Evolutionary conservation across 768 basidiomycete species (phyloP), one percentile per base, ranked within the genome.

Genomic region (Albatrellus ellisii): DNA sequence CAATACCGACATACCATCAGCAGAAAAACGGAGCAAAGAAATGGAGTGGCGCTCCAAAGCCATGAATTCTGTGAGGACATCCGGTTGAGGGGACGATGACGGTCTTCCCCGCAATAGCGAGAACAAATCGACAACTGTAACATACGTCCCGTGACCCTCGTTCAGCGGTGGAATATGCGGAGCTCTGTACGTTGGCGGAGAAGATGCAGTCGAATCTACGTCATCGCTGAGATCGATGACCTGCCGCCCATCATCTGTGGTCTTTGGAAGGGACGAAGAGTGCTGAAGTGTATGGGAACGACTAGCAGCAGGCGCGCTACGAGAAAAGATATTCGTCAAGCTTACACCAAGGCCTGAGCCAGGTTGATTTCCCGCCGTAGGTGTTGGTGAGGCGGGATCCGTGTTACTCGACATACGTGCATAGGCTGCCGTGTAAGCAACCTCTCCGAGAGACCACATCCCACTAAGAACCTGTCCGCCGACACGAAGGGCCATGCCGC

Each of bases 381-480:
- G 8, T 4, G 35, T 15, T 0, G 29, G 1, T 28, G 39, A 18
- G 22, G 38, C 14, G 2, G 41, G 25, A 26, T 47, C 44, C n/a
- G n/a, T n/a, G n/a, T n/a, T n/a, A n/a, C n/a, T n/a, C 28, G 48
- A 37, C 9, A 47, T 47, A 21, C 46, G 48, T 22, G 48, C 36
- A 27, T 46, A 42, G 14, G 65, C 68, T 28, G 73, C 75, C 14
- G 65, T 65, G 26, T 69, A 65, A 1, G 79, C 80, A 51, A 75
- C 62, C 12, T 77, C 77, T 1, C 79, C 74, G 2, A 81, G 54
- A 6, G 70, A 69, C 53, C 71, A 70, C 68, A 83, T 70, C 15
- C 79, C 77, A 49, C 67, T 75, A 44, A 80, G 58, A 8, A 84
- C 66, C 18, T 65, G 71, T 25, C 73, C 77, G 17, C 79, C 77